A percentile compares a stretch with the other conserved stretches of the same genome.
phyloP scores from a whole-genome alignment of 768 basidiomycete species.

The Asterophora parasitica region DNA sequence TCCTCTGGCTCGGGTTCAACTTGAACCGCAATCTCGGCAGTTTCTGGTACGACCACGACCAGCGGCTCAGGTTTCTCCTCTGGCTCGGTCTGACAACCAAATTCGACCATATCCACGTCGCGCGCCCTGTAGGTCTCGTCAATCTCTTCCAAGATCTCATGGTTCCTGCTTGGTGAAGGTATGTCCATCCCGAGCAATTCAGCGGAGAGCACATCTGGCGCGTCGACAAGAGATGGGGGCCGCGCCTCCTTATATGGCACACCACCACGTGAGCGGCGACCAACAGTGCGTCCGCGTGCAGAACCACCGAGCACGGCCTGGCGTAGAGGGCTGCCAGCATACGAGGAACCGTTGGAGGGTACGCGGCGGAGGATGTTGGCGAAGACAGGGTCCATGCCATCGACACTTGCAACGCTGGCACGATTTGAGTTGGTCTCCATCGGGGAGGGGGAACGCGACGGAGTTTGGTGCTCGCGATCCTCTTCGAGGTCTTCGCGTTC shows the following conservation, averaged over 20 bases:
- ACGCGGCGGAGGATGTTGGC: constrained; percentile 70
- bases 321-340: constrained; percentile 56
- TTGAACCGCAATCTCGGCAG: constrained; percentile 38
- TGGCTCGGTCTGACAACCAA: constrained; percentile 62
- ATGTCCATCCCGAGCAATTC: constrained; percentile 49
- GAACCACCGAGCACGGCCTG: constrained; percentile 50
- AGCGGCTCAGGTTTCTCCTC: constrained; percentile 24
- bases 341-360: constrained; percentile 40
- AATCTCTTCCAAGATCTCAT: constrained; percentile 32
- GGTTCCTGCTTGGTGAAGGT: constrained; percentile 34
- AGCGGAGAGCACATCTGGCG: constrained; percentile 66
- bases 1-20: constrained; percentile 29
- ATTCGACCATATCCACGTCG: constrained; percentile 53
- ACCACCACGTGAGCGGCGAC: constrained; percentile 59
- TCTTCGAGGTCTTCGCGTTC: constrained; percentile 22
- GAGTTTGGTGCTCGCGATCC: constrained; percentile 14
- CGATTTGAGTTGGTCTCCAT: constrained; percentile 48
- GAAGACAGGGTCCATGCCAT: constrained; percentile 85
- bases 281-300: constrained; percentile 42
- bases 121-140: constrained; percentile 33
- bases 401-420: constrained; percentile 69
- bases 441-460: constrained; percentile 35
- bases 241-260: constrained; percentile 66
- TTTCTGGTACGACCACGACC: constrained; percentile 26
- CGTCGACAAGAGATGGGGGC: constrained; percentile 65